phyloP scores from a whole-genome alignment of 192 early-diverging fungal species.

The Linnemannia zychae region DNA sequence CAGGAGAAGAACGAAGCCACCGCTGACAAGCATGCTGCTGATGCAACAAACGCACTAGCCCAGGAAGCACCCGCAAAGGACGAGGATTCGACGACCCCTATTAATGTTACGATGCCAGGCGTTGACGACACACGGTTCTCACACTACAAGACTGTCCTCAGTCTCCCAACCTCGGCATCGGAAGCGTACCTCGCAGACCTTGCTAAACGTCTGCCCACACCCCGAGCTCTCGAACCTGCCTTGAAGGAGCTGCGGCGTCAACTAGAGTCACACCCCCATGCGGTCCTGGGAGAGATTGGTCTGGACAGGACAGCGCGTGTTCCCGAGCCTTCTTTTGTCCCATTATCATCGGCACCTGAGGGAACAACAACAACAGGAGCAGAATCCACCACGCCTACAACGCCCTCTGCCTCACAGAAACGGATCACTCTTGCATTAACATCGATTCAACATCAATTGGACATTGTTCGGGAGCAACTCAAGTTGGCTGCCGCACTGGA shows the following conservation, averaged over 20 bases:
- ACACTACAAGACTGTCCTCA: constrained; percentile 41
- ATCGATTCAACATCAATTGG: constrained; percentile 62
- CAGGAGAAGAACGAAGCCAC: no score
- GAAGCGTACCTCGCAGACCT: constrained; percentile 28
- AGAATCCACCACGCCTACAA: not conserved
- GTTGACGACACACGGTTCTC: not conserved
- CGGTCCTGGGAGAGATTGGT: constrained; percentile 76
- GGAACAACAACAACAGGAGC: not conserved
- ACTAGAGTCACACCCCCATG: constrained; percentile 54
- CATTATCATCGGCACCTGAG: not conserved
- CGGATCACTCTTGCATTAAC: constrained; percentile 60
- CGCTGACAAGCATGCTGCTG: not conserved
- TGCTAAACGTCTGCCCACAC: constrained; percentile 28
- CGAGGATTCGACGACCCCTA: not conserved
- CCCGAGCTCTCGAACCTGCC: constrained; percentile 43
- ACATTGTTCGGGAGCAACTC: constrained; percentile 75
- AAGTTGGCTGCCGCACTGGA: constrained; percentile 74
- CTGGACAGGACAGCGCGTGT: constrained; percentile 68
- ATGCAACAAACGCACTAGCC: not conserved
- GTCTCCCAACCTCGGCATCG: constrained; percentile 32
- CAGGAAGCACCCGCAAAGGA: not conserved
- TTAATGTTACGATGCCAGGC: not conserved
- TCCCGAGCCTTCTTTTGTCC: constrained; percentile 18
- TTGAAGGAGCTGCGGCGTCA: constrained; percentile 47
- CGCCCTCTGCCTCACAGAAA: constrained; percentile 13